Percentiles rank a stretch among this genome's conserved stretches.
phyloP scores from a whole-genome alignment of 139 green algal genomes.

The Chlamydomonas schloesseri region DNA sequence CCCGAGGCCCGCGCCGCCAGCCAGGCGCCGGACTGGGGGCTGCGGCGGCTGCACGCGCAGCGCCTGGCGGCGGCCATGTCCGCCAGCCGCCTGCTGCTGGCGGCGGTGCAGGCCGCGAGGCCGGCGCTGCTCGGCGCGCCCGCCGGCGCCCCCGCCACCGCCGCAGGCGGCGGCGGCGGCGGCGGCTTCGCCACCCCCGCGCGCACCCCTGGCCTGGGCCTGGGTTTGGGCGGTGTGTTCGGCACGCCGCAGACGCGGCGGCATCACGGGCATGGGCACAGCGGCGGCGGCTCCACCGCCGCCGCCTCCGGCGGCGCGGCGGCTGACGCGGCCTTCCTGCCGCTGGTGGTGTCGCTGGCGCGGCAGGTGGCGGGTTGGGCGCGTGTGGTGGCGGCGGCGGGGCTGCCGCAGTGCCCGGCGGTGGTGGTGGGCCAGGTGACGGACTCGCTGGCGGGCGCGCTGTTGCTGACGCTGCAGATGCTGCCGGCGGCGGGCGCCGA shows the following conservation, averaged over 20 bases:
- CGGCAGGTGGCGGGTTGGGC: slow-evolving; percentile 13
- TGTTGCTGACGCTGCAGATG: slow-evolving; percentile 40
- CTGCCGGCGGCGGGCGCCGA: background rate
- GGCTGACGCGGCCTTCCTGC: background rate
- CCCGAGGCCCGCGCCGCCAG: background rate
- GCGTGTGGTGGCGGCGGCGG: background rate
- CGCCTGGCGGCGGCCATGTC: slow-evolving; percentile 11
- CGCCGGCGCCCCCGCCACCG: background rate
- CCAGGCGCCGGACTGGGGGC: slow-evolving; percentile 22
- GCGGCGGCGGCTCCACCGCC: slow-evolving; percentile 2
- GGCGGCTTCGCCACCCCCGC: background rate
- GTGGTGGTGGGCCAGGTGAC: background rate
- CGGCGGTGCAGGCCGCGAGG: background rate
- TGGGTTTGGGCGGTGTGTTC: background rate
- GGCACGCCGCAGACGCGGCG: background rate
- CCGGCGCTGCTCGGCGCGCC: background rate
- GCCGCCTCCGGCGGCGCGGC: background rate
- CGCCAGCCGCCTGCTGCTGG: slow-evolving; percentile 31
- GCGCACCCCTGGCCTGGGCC: background rate
- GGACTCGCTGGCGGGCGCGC: slow-evolving; percentile 34
- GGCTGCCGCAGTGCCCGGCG: slow-evolving; percentile 37
- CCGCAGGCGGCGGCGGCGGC: background rate
- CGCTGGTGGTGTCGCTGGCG: background rate
- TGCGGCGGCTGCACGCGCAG: slow-evolving; percentile 22
- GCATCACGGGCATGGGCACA: background rate